These are phyloP conservation scores for Exophiala spinifera DNA, from an alignment of 2,329 filamentous ascomycete species.

Conservation along the genomic window DNA sequence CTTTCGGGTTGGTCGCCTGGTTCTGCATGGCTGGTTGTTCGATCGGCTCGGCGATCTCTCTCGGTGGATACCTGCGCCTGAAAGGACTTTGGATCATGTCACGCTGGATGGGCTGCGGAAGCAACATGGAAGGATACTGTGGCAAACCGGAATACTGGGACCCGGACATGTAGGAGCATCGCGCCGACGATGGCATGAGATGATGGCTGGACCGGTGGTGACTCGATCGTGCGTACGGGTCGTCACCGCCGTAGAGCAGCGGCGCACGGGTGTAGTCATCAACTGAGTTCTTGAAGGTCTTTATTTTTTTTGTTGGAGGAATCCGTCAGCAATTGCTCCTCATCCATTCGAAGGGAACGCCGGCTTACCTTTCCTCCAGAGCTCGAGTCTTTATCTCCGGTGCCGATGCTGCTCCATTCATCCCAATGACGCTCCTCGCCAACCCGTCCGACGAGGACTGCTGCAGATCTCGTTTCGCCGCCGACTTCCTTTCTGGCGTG, in stretches of 20 bases:
- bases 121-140: constrained; percentile 11
- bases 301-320: too few relatives aligned
- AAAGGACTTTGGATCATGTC: constrained; percentile 4
- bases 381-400: constrained; percentile 2
- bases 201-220: constrained; percentile 9
- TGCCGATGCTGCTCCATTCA: constrained; percentile 9
- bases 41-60: not conserved
- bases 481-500: constrained; percentile 11
- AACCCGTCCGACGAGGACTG: constrained; percentile 9
- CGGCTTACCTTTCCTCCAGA: not conserved
- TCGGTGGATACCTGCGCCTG: constrained; percentile 3
- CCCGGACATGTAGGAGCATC: constrained; percentile 11
- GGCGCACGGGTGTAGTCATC: constrained; percentile 1
- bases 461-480: constrained; percentile 10
- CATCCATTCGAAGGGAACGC: not conserved
- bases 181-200: constrained; percentile 6
- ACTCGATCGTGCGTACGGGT: constrained; percentile 9
- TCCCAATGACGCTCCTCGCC: constrained; percentile 14
- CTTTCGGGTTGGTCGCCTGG: constrained; percentile 1
- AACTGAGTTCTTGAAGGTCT: constrained; percentile 2
- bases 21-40: not conserved
- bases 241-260: constrained; percentile 11
- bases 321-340: not conserved
- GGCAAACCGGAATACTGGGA: constrained; percentile 5
- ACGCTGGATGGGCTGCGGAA: constrained; percentile 10